Evolutionary conservation across 257 asterid genomes (phyloP), one percentile per base, ranked within the genome.

Genomic region (Nicotiana undulata): DNA sequence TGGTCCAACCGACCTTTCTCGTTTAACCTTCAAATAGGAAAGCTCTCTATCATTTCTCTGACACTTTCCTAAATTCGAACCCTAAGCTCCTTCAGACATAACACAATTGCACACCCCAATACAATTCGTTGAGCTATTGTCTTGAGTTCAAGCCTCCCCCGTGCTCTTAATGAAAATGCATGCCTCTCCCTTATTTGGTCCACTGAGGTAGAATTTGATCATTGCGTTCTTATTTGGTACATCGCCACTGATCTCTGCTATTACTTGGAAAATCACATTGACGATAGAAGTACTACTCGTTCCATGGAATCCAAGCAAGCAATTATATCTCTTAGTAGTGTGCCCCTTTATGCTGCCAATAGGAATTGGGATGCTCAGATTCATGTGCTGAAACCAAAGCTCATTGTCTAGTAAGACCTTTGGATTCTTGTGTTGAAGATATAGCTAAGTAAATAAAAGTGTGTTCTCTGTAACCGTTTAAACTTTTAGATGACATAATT

Each of bases 301-400:
- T 66, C 75, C 75, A 4, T 4, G 0, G 0, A 67, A 37, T 51
- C 76, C 26, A 61, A 3, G 3, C 84, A 75, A 86, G 81, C 77
- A 86, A 22, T 65, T 88, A 75, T 82, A 90, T 79, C 93, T 90
- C 53, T 86, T 90, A 20, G 78, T 88, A 44, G 63, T 53, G 22
- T 88, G 88, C 49, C 93, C 92, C 1, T 87, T 83, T 61, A 87
- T 86, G 90, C 83, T 90, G 76, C 92, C 93, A 28, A 85, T 87
- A 3, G 92, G 93, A 77, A 86, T 88, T 4, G 93, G 93, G 63
- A 81, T 85, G 91, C 82, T 86, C 75, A 83, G 92, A 79, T 88
- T 85, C 93, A 0, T 85, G 90, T 5, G 90, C 90, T 13, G 92
- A 90, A 81, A 91, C 86, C 6, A 82, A 11, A 46, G 84, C 83